Percentiles rank a stretch among this genome's conserved stretches.
Evolutionary conservation across 2,329 filamentous ascomycete genomes (phyloP).

Genomic region (Fusarium foetens): DNA sequence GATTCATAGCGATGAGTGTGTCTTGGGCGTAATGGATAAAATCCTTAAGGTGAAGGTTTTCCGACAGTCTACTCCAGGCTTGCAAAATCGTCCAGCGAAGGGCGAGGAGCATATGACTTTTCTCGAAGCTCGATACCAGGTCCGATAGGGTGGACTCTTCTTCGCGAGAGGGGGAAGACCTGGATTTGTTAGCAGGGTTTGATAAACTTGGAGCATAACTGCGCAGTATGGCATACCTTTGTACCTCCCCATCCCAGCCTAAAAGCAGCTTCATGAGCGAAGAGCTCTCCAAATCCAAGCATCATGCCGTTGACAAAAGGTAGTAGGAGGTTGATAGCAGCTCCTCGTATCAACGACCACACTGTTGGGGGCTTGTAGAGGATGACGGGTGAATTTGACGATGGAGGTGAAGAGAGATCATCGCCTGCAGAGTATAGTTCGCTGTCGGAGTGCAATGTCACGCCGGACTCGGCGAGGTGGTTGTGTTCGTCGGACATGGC

Average conservation of each 20-base stretch:
- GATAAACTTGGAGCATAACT: neutral
- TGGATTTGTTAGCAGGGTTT: constrained; percentile 44
- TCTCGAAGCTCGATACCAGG: constrained; percentile 85
- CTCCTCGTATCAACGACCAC: constrained; percentile 85
- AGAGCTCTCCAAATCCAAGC: constrained; percentile 95
- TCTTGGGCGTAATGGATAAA: neutral
- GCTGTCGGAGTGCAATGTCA: constrained; percentile 84
- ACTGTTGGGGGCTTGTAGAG: constrained; percentile 90
- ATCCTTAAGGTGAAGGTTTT: neutral
- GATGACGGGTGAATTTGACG: constrained; percentile 75
- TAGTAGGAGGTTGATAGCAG: constrained; percentile 93
- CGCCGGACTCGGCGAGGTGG: constrained; percentile 75
- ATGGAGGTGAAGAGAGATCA: constrained; percentile 69
- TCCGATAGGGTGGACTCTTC: constrained; percentile 74
- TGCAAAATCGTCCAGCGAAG: constrained; percentile 72
- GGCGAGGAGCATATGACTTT: constrained; percentile 63
- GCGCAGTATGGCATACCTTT: constrained; percentile 67
- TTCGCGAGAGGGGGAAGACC: constrained; percentile 69
- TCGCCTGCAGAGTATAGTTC: constrained; percentile 77
- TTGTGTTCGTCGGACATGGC: constrained; percentile 65
- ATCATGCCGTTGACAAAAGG: constrained; percentile 98
- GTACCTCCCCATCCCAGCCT: constrained; percentile 92
- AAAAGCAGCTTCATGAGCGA: constrained; percentile 95
- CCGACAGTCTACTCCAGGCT: constrained; percentile 67
- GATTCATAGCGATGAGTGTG: neutral